Evolutionary conservation across 495 filamentous ascomycete genomes (phyloP).

Genomic region (Lichenothelia convexa): DNA sequence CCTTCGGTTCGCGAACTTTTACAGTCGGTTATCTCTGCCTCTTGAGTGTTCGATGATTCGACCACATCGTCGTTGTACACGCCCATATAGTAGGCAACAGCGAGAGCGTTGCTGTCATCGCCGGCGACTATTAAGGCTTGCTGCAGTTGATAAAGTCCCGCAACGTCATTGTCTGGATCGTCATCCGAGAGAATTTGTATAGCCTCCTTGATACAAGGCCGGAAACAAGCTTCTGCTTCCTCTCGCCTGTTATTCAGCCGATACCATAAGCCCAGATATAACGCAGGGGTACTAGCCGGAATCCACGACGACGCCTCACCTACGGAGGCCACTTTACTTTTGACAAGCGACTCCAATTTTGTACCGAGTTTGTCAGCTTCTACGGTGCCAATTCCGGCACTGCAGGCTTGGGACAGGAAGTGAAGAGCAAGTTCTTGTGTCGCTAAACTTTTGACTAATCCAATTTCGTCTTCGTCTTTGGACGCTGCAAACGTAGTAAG

Average conservation of each 20-base stretch:
- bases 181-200: constrained; percentile 4
- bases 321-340: too few relatives aligned
- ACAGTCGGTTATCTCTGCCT: neutral
- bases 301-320: too few relatives aligned
- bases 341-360: too few relatives aligned
- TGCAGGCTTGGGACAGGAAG: too few relatives aligned
- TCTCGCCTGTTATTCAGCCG: constrained; percentile 1
- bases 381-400: too few relatives aligned
- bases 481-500: too few relatives aligned
- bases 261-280: constrained; percentile 4
- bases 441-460: too few relatives aligned
- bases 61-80: neutral
- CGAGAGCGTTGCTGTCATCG: neutral
- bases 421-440: too few relatives aligned
- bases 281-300: too few relatives aligned
- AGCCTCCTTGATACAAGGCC: neutral
- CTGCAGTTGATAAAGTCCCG: neutral
- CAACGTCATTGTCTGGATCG: constrained; percentile 3
- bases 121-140: neutral
- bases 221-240: constrained; percentile 2
- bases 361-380: too few relatives aligned
- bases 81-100: neutral
- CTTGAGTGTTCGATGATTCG: neutral
- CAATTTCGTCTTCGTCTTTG: too few relatives aligned
- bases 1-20: neutral